Evolutionary conservation across 106 monocot species (phyloP), one percentile per base, ranked within the genome.

Genomic region (Dioscorea alata): DNA sequence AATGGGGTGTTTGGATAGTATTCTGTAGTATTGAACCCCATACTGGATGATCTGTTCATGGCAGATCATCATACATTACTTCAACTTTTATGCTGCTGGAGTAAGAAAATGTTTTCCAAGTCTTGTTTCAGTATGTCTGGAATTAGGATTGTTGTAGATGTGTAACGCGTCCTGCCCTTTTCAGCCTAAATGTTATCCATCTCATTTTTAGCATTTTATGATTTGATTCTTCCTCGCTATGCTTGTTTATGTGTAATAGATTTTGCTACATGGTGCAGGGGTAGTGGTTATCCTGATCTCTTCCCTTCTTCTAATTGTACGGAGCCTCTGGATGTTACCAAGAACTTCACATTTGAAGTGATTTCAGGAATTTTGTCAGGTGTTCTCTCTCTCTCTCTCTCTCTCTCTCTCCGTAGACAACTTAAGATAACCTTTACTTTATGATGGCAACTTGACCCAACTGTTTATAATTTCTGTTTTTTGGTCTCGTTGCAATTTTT

Each of bases 261-360:
- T 42, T 42, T 42, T 42, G 9, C 5, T 10, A 42, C 92, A 75
- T 99, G 97, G 97, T 99, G 85, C 74, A 99, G 99, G 99, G 92
- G 99, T 62, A 32, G 48, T 57, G 99, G 90, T 52, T 99, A 99
- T 80, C 92, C 99, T 77, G 76, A 81, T 78, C 89, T 99, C 65
- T 99, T 89, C 90, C 92, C 99, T 53, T 93, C 99, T 65, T 58
- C 67, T 69, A 88, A 87, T 23, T 99, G 99, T 61, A 89, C 74
- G 49, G 92, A 93, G 69, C 92, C 99, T 17, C 85, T 99, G 63
- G 99, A 99, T 84, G 83, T 99, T n/a, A 80, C 89, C 48, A 92
- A 93, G 51, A 71, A 90, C 49, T 90, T 87, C 78, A 93, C 99
- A 69, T 99, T 99, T 81, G 83, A 93, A 78, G 83, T 99, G 66